These are phyloP conservation scores for Choiromyces venosus DNA, from an alignment of 495 filamentous ascomycete species.

Conservation along the genomic window DNA sequence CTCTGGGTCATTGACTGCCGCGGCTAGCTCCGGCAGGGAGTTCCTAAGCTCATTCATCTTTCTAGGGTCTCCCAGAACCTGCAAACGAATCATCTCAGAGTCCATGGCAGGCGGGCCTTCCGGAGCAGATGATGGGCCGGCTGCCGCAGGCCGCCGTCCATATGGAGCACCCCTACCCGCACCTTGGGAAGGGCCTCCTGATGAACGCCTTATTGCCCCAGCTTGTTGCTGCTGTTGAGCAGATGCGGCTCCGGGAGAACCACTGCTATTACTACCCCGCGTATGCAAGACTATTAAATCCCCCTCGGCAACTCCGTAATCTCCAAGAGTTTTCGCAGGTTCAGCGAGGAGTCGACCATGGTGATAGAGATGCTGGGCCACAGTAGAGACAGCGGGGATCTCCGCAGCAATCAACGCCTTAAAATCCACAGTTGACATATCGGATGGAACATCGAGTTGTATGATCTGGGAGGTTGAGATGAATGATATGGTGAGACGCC, in stretches of 20 bases:
- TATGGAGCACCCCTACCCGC: slow-evolving; percentile 21
- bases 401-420: slow-evolving; percentile 72
- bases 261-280: slow-evolving; percentile 47
- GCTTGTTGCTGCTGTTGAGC: slow-evolving; percentile 44
- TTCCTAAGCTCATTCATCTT: slow-evolving; percentile 62
- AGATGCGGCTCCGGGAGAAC: slow-evolving; percentile 35
- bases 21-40: slow-evolving; percentile 67
- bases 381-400: slow-evolving; percentile 48
- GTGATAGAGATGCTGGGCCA: slow-evolving; percentile 71
- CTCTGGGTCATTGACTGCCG: slow-evolving; percentile 68
- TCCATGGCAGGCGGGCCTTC: slow-evolving; percentile 50
- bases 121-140: background rate
- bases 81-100: slow-evolving; percentile 73
- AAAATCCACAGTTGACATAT: slow-evolving; percentile 78
- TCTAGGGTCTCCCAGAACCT: slow-evolving; percentile 71
- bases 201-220: slow-evolving; percentile 24
- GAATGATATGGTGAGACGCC: slow-evolving; percentile 83
- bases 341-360: slow-evolving; percentile 77
- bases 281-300: slow-evolving; percentile 88
- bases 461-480: slow-evolving; percentile 60
- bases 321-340: slow-evolving; percentile 69
- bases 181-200: slow-evolving; percentile 8
- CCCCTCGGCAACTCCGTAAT: slow-evolving; percentile 77
- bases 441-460: slow-evolving; percentile 69
- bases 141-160: slow-evolving; percentile 12